phyloP scores from a whole-genome alignment of 257 asterid species.

The Mentha longifolia region DNA sequence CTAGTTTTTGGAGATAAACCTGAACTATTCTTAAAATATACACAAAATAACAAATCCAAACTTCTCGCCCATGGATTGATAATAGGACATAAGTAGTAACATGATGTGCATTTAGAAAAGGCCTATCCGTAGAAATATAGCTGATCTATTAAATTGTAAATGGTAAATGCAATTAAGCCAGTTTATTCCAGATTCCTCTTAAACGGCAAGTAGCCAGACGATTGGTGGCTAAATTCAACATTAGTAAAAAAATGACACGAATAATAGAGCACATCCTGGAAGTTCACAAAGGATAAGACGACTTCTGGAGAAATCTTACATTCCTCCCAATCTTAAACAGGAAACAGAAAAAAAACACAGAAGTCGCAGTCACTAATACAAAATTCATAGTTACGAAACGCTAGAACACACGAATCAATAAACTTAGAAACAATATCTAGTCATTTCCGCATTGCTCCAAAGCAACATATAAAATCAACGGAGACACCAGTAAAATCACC shows the following conservation, averaged over 20 bases:
- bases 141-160: neutral
- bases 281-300: neutral
- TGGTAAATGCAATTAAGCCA: neutral
- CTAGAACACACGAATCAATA: neutral
- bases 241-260: neutral
- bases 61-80: neutral
- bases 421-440: neutral
- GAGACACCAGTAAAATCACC: conserved; percentile 19
- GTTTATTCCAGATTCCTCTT: conserved; percentile 23
- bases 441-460: neutral
- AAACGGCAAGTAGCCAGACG: conserved; percentile 18
- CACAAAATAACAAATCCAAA: neutral
- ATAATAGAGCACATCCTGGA: neutral
- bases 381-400: neutral
- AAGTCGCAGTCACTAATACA: neutral
- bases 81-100: neutral
- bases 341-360: neutral
- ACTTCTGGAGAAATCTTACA: neutral
- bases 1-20: neutral
- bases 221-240: neutral
- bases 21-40: neutral
- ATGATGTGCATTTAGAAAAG: conserved; percentile 1
- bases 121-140: neutral
- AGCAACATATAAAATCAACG: neutral
- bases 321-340: conserved; percentile 4